Evolutionary conservation across 148 eudicot species (phyloP).

Genomic region (Rhododendron mucronatum): DNA sequence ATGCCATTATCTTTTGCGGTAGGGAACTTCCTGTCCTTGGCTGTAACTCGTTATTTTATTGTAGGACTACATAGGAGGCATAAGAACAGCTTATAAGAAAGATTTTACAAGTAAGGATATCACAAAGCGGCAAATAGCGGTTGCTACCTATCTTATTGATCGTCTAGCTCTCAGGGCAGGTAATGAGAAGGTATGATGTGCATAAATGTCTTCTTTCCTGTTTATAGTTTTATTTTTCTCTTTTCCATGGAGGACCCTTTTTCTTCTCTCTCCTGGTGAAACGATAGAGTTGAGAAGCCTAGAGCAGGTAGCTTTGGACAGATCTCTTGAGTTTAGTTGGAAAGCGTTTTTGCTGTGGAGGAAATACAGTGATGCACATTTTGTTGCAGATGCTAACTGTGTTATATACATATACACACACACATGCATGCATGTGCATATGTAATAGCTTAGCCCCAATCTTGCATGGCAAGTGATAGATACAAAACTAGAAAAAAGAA

Average conservation of each 20-base stretch:
- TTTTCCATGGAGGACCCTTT: not conserved
- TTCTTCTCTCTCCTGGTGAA: not conserved
- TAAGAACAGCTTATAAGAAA: slow-evolving; percentile 73
- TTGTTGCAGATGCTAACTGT: not conserved
- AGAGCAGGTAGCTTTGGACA: not conserved
- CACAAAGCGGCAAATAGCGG: slow-evolving; percentile 77
- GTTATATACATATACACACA: not conserved
- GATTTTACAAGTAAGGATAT: slow-evolving; percentile 67
- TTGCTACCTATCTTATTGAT: slow-evolving; percentile 99
- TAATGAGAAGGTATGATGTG: slow-evolving; percentile 80
- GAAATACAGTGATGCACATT: not conserved
- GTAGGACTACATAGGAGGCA: slow-evolving; percentile 77
- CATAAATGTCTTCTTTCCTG: not conserved
- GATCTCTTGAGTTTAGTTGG: not conserved
- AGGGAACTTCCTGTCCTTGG: not conserved
- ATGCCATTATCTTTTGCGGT: not conserved
- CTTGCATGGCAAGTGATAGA: not conserved
- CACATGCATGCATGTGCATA: not conserved
- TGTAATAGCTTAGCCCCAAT: not conserved
- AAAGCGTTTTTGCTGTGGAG: not conserved
- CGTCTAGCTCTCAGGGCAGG: slow-evolving; percentile 98
- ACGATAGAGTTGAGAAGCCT: not conserved
- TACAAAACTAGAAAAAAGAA: not conserved
- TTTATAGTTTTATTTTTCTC: not conserved
- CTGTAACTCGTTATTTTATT: slow-evolving; percentile 11